Evolutionary conservation across 176 grass and related monocot genomes (phyloP).

Genomic region (Eragrostis nindensis): DNA sequence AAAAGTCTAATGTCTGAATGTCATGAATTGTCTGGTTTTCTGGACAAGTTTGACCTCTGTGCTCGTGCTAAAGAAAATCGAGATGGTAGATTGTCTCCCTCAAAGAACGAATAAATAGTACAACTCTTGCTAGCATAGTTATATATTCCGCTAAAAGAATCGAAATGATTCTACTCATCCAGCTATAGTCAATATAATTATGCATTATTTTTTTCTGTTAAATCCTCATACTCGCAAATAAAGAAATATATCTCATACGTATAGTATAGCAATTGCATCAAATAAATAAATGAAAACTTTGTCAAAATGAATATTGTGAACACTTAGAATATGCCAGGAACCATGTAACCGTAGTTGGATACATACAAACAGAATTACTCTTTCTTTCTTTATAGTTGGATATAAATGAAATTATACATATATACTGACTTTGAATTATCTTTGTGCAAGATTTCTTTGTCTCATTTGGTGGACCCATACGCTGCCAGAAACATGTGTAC

Average conservation of each 20-base stretch:
- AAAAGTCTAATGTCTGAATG: neutral
- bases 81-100: neutral
- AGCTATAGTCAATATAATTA: neutral
- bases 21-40: neutral
- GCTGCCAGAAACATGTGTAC: too few relatives aligned
- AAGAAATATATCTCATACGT: neutral
- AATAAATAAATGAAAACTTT: neutral
- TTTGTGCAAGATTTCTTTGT: too few relatives aligned
- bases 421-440: too few relatives aligned
- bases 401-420: neutral
- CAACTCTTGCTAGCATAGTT: neutral
- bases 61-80: neutral
- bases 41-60: neutral
- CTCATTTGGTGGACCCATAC: too few relatives aligned
- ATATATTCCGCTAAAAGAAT: neutral
- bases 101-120: neutral
- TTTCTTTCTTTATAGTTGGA: too few relatives aligned
- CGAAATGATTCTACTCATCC: neutral
- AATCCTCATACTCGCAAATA: too few relatives aligned
- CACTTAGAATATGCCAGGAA: neutral
- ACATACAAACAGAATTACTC: too few relatives aligned
- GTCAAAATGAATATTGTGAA: neutral
- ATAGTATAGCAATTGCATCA: neutral
- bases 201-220: too few relatives aligned
- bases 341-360: too few relatives aligned